Evolutionary conservation across 306 rosid species (phyloP).

Genomic region (Astragalus membranaceus): DNA sequence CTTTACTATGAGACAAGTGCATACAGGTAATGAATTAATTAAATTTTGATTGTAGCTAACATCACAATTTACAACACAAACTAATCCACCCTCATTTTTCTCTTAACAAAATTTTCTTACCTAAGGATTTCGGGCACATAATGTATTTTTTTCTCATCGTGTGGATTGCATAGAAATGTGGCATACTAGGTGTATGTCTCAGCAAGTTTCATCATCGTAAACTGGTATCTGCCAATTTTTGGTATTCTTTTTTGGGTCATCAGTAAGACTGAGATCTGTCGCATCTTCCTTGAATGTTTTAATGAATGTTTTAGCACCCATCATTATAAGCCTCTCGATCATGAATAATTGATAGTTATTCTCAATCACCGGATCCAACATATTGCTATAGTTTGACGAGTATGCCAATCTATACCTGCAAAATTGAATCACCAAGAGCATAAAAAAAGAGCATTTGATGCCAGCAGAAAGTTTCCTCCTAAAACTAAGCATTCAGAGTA

Average conservation of each 20-base stretch:
- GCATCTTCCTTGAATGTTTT: slow-evolving; percentile 78
- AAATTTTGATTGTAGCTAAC: slow-evolving; percentile 18
- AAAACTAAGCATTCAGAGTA: not conserved
- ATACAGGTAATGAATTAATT: slow-evolving; percentile 24
- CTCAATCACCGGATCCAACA: slow-evolving; percentile 50
- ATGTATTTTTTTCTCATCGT: not conserved
- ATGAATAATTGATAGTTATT: slow-evolving; percentile 82
- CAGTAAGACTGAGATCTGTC: slow-evolving; percentile 66
- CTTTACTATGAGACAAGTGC: slow-evolving; percentile 2
- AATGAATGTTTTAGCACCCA: slow-evolving; percentile 76
- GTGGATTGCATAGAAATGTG: not conserved
- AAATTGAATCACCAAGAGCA: slow-evolving; percentile 18
- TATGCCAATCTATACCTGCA: slow-evolving; percentile 78
- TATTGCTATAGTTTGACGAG: slow-evolving; percentile 67
- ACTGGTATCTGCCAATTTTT: slow-evolving; percentile 86
- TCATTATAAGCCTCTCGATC: slow-evolving; percentile 79
- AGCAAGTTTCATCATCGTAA: slow-evolving; percentile 52
- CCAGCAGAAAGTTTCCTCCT: not conserved
- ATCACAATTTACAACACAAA: slow-evolving; percentile 41
- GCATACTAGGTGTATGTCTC: slow-evolving; percentile 11
- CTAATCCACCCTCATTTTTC: slow-evolving; percentile 18
- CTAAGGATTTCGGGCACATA: not conserved
- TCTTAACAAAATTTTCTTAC: not conserved
- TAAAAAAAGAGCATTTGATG: slow-evolving; percentile 2
- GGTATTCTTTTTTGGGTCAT: slow-evolving; percentile 92